Base-by-base conservation (phyloP, 2,329 filamentous ascomycete genomes). In the Clonostachys chloroleuca region DNA sequence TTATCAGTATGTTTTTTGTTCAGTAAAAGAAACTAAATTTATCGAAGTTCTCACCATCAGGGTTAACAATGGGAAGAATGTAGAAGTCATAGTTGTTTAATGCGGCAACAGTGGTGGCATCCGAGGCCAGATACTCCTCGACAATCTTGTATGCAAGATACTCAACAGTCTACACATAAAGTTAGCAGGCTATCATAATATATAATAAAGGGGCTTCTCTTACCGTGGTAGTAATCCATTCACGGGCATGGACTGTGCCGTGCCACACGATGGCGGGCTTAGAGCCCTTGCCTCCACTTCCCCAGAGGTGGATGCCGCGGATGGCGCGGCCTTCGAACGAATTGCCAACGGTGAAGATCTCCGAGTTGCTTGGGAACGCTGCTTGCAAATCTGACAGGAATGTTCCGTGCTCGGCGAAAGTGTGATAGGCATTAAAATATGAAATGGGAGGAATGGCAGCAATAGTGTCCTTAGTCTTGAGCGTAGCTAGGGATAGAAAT, bases 61-160 rank as follows among this genome's bases (percentile, higher is more conserved):
- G 79, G 56, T 85, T 84, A 14, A 81, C 78, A 17, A 84, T 64
- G 3, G 81, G 81, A 50, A 84, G 73, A 53, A 87, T 74, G 60
- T 83, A 86, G 54, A 83, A 83, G 63, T 87, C 84, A 56, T 82
- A 84, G 45, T 72, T 77, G 60, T 85, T 73, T 18, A 86, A 69
- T 44, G 78, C 46, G 30, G 46, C 24, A 14, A 40, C 44, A 18
- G 47, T 34, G 20, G 46, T 34, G 18, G 40, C 24, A 36, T 51
- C 49, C 30, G 45, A 46, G 34, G 16, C 30, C 9, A 35, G 49
- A 42, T 48, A 71, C 1, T 62, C 59, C 39, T 61, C 67, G 36
- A 74, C 59, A 3, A 83, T 64, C 13, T 68, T 60, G 51, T 72
- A 73, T 7, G 73, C 69, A 14, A 80, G 62, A 56, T 80, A 83